Conservation (phyloP, 2,329 filamentous ascomycete genomes). For the Fusarium circinatum region DNA sequence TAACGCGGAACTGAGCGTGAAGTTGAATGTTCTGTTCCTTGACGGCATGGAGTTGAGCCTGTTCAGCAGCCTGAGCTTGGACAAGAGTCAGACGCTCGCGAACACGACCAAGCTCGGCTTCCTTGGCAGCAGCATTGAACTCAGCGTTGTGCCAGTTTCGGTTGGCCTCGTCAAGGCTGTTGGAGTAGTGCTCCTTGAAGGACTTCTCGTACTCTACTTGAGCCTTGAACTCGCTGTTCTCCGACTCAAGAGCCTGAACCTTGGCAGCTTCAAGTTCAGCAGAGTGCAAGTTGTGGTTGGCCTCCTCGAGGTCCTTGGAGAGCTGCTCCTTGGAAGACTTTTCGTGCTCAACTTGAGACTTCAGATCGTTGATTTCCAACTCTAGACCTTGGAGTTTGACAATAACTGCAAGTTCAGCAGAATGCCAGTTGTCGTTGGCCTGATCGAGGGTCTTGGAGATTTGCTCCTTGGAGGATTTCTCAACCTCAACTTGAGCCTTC, state of each 20-base stretch:
- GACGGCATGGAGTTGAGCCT: neutral
- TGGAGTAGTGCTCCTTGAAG: neutral
- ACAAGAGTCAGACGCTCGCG: neutral
- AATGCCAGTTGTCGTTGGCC: neutral
- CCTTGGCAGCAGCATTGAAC: neutral
- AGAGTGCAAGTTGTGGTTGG: neutral
- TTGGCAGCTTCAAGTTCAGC: neutral
- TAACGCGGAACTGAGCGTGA: neutral
- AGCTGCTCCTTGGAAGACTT: neutral
- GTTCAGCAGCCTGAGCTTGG: neutral
- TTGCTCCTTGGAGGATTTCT: neutral
- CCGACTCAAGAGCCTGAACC: neutral
- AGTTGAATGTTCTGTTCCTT: neutral
- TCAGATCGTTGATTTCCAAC: neutral
- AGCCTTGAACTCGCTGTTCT: neutral
- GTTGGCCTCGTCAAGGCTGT: neutral
- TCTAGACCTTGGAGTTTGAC: neutral
- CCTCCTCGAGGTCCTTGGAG: fast-evolving
- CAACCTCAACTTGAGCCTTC: neutral
- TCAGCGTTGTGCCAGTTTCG: neutral
- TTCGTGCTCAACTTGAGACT: fast-evolving
- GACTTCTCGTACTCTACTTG: neutral
- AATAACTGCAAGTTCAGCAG: neutral
- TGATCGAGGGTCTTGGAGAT: neutral
- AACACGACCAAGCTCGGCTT: neutral